Evolutionary conservation across 2,329 filamentous ascomycete species (phyloP).

Genomic region (Fulvia fulva): DNA sequence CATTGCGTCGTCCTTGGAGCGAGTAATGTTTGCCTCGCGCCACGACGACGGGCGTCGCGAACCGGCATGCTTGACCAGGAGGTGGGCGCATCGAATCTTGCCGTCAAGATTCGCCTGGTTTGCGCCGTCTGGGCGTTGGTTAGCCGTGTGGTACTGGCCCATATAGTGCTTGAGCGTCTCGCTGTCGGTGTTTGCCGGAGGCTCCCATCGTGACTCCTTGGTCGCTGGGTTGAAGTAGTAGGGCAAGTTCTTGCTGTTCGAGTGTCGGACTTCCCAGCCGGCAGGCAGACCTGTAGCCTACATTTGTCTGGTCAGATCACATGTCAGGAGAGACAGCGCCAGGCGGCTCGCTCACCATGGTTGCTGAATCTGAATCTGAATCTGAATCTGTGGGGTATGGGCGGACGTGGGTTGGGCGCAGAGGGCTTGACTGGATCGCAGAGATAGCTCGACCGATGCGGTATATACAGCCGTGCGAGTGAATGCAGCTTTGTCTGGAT

Average conservation of each 20-base stretch:
- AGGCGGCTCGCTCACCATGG: slow-evolving; percentile 11
- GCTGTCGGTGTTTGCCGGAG: slow-evolving; percentile 79
- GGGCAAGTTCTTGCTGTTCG: slow-evolving; percentile 95
- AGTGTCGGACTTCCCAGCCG: slow-evolving; percentile 77
- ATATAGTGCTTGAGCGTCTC: slow-evolving; percentile 94
- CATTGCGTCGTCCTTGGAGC: slow-evolving; percentile 81
- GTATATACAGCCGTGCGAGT: neutral
- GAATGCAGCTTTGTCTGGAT: neutral
- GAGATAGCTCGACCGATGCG: neutral
- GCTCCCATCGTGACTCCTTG: slow-evolving; percentile 93
- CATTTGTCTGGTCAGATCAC: slow-evolving; percentile 6
- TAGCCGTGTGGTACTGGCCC: slow-evolving; percentile 70
- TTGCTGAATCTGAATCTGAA: slow-evolving; percentile 7
- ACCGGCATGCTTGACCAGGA: slow-evolving; percentile 88
- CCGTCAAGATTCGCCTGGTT: slow-evolving; percentile 49
- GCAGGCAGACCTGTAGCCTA: slow-evolving; percentile 32
- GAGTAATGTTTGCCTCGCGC: slow-evolving; percentile 84
- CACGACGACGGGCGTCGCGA: slow-evolving; percentile 89
- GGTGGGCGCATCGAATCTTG: slow-evolving; percentile 89
- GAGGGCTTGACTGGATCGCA: neutral
- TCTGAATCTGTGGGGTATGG: slow-evolving; percentile 9
- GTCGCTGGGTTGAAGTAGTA: slow-evolving; percentile 94
- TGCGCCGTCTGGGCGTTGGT: slow-evolving; percentile 32
- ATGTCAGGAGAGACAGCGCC: slow-evolving; percentile 4
- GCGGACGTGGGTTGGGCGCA: neutral